These are phyloP conservation scores for Lactarius psammicola DNA, from an alignment of 768 basidiomycete genomes.

Conservation along the genomic window DNA sequence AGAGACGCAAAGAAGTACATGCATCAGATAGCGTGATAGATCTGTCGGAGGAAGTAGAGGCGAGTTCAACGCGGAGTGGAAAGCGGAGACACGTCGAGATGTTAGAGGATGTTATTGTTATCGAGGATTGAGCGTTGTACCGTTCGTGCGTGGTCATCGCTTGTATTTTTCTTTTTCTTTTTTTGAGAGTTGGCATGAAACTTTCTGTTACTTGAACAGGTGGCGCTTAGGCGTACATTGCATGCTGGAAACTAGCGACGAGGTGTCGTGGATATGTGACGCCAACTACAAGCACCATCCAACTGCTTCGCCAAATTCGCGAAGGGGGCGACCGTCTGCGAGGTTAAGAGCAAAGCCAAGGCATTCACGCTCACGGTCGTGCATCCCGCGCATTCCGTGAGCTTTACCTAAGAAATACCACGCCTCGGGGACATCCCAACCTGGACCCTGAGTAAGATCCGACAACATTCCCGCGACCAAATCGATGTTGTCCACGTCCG, in stretches of 20 bases:
- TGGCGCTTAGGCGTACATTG: constrained; percentile 11
- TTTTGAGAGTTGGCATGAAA: background rate
- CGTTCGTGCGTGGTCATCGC: constrained; percentile 10
- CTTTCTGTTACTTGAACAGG: background rate
- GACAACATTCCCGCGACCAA: constrained; percentile 79
- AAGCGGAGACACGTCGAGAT: constrained; percentile 28
- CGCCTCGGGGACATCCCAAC: constrained; percentile 91
- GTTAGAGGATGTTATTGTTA: constrained; percentile 27
- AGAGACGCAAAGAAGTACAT: constrained; percentile 18
- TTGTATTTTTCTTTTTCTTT: background rate
- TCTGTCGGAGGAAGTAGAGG: constrained; percentile 21
- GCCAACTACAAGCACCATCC: constrained; percentile 59
- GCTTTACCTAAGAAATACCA: constrained; percentile 92
- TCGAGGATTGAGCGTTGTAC: constrained; percentile 27
- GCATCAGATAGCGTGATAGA: constrained; percentile 21
- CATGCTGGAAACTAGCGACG: background rate
- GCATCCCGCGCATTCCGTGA: constrained; percentile 69
- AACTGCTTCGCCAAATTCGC: constrained; percentile 59
- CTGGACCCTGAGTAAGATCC: constrained; percentile 71
- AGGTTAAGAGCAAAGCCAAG: constrained; percentile 64
- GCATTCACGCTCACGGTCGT: constrained; percentile 72
- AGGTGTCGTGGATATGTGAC: background rate
- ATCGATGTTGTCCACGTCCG: constrained; percentile 55
- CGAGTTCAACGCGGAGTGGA: constrained; percentile 18
- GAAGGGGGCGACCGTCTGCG: constrained; percentile 59